These are phyloP conservation scores for Globisporangium canariense DNA, from an alignment of 352 stramenopile species.

Conservation along the genomic window DNA sequence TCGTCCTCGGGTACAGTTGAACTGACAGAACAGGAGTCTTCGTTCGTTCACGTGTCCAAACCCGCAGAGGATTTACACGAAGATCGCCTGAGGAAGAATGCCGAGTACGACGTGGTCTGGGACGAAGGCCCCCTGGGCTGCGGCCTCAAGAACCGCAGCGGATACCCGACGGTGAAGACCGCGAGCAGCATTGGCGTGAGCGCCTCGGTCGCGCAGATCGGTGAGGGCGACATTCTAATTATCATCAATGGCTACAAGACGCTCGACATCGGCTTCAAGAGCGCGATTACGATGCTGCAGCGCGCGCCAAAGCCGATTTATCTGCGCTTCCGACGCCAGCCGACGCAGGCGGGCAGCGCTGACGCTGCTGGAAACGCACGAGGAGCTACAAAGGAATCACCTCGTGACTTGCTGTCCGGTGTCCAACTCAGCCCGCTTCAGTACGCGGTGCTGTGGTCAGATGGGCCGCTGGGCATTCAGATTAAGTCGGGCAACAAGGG, in stretches of 20 bases:
- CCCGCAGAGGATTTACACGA: slow-evolving; percentile 1
- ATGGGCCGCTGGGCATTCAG: slow-evolving; percentile 77
- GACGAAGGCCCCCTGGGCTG: slow-evolving; percentile 66
- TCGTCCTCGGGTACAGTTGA: slow-evolving; percentile 34
- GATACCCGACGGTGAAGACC: slow-evolving; percentile 62
- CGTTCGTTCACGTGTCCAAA: slow-evolving; percentile 11
- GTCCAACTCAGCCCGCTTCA: slow-evolving; percentile 29
- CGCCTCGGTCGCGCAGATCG: slow-evolving; percentile 64
- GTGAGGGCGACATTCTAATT: slow-evolving; percentile 60
- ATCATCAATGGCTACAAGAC: slow-evolving; percentile 73
- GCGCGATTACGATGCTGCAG: slow-evolving; percentile 71
- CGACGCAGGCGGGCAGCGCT: slow-evolving; percentile 6
- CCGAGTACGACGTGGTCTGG: slow-evolving; percentile 80
- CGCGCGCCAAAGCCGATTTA: slow-evolving; percentile 72
- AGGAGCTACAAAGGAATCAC: background rate
- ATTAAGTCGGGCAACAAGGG: slow-evolving; percentile 68
- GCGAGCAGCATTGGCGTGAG: slow-evolving; percentile 58
- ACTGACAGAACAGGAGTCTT: slow-evolving; percentile 17
- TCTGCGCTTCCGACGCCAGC: slow-evolving; percentile 52
- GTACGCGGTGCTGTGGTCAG: slow-evolving; percentile 74
- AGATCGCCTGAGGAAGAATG: slow-evolving; percentile 2
- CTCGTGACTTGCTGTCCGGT: slow-evolving; percentile 2
- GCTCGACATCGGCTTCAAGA: slow-evolving; percentile 77
- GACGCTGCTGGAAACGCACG: slow-evolving; percentile 4
- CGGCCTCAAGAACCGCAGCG: slow-evolving; percentile 69